Evolutionary conservation across 139 green algal species (phyloP).

Genomic region (Chlamydomonas sphaeroides): DNA sequence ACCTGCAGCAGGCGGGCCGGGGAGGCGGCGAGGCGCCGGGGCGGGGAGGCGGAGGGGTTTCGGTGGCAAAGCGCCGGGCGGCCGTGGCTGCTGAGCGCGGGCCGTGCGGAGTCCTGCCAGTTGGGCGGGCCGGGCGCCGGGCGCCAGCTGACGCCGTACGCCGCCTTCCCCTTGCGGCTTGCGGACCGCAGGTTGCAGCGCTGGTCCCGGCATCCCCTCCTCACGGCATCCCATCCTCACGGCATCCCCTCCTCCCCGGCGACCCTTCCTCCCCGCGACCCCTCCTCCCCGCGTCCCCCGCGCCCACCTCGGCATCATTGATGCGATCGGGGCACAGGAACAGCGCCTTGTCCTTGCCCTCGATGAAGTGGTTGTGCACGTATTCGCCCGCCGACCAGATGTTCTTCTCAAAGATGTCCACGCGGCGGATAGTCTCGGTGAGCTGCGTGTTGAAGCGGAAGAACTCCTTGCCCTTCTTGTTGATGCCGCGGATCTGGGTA

Average conservation of each 20-base stretch:
- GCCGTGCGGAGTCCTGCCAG: no score
- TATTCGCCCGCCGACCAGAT: slow-evolving; percentile 63
- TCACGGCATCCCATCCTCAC: no score
- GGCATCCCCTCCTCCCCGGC: no score
- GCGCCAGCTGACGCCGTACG: no score
- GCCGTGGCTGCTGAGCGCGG: no score
- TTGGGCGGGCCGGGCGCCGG: no score
- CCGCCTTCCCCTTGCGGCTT: no score
- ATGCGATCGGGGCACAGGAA: slow-evolving; percentile 85
- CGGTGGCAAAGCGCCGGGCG: no score
- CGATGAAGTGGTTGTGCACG: slow-evolving; percentile 91
- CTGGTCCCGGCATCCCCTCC: no score
- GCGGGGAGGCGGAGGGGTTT: not conserved
- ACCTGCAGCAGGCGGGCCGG: slow-evolving; percentile 32
- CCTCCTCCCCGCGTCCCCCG: no score
- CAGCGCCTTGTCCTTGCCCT: slow-evolving; percentile 94
- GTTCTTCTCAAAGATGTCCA: slow-evolving; percentile 47
- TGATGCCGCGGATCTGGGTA: slow-evolving; percentile 76
- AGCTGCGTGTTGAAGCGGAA: slow-evolving; percentile 76
- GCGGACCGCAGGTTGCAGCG: no score
- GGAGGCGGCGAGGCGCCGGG: not conserved
- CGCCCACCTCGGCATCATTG: slow-evolving; percentile 66
- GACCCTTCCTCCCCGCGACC: no score
- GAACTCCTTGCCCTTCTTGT: slow-evolving; percentile 80
- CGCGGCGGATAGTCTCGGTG: slow-evolving; percentile 51